These are phyloP conservation scores for Pestalotiopsis sp. DNA, from an alignment of 2,329 filamentous ascomycete species.

Conservation along the genomic window DNA sequence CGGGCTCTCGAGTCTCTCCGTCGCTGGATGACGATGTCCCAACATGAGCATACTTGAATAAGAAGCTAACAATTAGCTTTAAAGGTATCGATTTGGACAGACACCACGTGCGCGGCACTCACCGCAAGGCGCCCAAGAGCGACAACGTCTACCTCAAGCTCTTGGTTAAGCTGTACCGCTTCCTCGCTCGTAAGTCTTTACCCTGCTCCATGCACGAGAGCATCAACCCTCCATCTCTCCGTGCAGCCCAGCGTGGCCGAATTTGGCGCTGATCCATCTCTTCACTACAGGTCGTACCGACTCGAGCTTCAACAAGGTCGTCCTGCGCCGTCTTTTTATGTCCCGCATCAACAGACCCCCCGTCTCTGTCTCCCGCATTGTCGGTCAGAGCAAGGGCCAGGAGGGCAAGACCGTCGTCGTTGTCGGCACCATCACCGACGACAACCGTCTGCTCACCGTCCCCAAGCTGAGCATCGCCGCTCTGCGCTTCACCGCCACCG, in stretches of 20 bases:
- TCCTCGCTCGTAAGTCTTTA: slow-evolving; percentile 78
- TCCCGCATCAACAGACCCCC: slow-evolving; percentile 97
- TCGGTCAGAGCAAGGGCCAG: slow-evolving; percentile 66
- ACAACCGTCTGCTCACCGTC: slow-evolving; percentile 88
- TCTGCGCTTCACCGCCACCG: slow-evolving; percentile 94
- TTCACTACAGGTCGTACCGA: slow-evolving; percentile 80
- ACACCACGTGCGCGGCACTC: slow-evolving; percentile 71
- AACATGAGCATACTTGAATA: slow-evolving; percentile 65
- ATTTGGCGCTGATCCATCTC: background rate
- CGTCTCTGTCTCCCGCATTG: slow-evolving; percentile 91
- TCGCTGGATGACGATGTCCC: slow-evolving; percentile 23
- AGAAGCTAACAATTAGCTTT: slow-evolving; percentile 63
- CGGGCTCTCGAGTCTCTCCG: slow-evolving; percentile 7
- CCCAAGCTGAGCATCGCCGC: slow-evolving; percentile 95
- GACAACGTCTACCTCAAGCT: slow-evolving; percentile 98
- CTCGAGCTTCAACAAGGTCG: slow-evolving; percentile 96
- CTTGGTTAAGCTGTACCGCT: slow-evolving; percentile 97
- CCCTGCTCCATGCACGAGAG: background rate
- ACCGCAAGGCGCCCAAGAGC: slow-evolving; percentile 96
- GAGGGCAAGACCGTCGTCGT: slow-evolving; percentile 89
- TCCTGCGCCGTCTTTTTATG: slow-evolving; percentile 97
- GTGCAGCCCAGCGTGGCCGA: background rate
- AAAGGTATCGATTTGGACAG: slow-evolving; percentile 74
- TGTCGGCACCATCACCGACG: slow-evolving; percentile 94
- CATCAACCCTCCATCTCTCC: too few relatives aligned